These are phyloP conservation scores for Psilocybe mexicana DNA, from an alignment of 1,284 basidiomycete genomes.

Conservation along the genomic window DNA sequence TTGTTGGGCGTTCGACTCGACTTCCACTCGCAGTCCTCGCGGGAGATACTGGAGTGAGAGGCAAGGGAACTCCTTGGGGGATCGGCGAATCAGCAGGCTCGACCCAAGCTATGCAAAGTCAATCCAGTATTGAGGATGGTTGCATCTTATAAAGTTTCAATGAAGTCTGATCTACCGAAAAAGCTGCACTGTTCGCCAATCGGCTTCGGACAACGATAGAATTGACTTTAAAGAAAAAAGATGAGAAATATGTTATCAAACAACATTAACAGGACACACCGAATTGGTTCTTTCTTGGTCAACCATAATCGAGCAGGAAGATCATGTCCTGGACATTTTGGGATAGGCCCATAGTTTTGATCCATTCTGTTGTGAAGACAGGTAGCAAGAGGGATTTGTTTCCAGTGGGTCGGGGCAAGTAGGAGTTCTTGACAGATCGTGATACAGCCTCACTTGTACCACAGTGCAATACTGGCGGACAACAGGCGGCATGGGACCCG, in stretches of 20 bases:
- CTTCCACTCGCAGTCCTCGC: not conserved
- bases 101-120: not conserved
- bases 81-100: slow-evolving; percentile 22
- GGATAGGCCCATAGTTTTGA: not conserved
- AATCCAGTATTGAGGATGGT: not conserved
- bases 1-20: not conserved
- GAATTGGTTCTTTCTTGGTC: not conserved
- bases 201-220: slow-evolving; percentile 28
- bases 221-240: not conserved
- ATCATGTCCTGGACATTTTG: not conserved
- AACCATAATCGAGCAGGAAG: not conserved
- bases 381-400: not conserved
- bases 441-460: too few species aligned
- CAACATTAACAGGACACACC: not conserved
- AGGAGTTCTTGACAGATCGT: too few species aligned
- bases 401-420: not conserved
- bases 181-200: slow-evolving; percentile 24
- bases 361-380: not conserved
- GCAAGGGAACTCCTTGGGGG: not conserved
- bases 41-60: slow-evolving; percentile 1
- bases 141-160: not conserved
- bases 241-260: not conserved
- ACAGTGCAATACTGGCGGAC: not conserved
- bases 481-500: not conserved
- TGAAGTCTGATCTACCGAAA: slow-evolving; percentile 24